Percentiles rank a stretch among this genome's conserved stretches.
phyloP scores from a whole-genome alignment of 176 grass and related monocot genomes.

The Saccharum spontaneum region DNA sequence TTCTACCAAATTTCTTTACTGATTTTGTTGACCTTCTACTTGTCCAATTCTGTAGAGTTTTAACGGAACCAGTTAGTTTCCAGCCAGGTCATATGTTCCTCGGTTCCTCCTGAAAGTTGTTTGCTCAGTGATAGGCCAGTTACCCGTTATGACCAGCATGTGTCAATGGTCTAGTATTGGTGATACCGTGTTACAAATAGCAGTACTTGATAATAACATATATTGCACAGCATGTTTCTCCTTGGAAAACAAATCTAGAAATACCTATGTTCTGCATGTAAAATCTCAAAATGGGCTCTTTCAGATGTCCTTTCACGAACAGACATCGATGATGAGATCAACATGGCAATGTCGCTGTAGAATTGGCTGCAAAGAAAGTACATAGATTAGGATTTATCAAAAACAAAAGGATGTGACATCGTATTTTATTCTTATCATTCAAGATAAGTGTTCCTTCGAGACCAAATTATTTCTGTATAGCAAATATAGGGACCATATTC shows the following conservation, averaged over 20 bases:
- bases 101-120: constrained; percentile 4
- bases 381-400: neutral
- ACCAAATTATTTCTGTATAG: constrained; percentile 7
- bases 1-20: constrained; percentile 3
- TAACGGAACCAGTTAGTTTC: neutral
- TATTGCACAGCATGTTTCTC: constrained; percentile 26
- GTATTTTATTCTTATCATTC: constrained; percentile 22
- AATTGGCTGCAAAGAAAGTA: constrained; percentile 70
- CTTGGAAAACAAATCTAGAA: constrained; percentile 24
- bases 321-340: constrained; percentile 85
- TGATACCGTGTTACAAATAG: neutral
- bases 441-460: constrained; percentile 9
- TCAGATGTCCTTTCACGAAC: constrained; percentile 78
- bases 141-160: neutral
- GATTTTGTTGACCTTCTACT: neutral
- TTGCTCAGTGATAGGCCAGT: neutral
- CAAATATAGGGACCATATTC: constrained; percentile 10
- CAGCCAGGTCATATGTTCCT: neutral
- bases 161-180: neutral
- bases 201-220: constrained; percentile 11
- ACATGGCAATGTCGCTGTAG: constrained; percentile 82
- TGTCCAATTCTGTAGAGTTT: neutral
- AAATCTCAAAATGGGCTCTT: constrained; percentile 91
- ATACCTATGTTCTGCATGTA: constrained; percentile 84
- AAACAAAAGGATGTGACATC: constrained; percentile 20